Evolutionary conservation across 73 alveolate species (phyloP), one percentile per base, ranked within the genome.

Genomic region (Tetrahymena borealis): DNA sequence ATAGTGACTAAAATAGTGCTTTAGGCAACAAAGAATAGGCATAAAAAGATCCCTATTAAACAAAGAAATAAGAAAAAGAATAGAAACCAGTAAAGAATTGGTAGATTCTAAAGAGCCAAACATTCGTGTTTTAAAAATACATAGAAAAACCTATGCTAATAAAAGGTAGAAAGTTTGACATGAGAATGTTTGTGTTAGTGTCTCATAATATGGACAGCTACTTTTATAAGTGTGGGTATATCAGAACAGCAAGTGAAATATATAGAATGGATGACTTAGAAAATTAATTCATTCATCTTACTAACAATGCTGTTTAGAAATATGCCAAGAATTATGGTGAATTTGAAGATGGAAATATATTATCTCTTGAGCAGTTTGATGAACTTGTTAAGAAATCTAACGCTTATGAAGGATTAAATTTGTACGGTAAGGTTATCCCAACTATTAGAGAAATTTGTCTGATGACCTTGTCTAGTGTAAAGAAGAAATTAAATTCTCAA

Each of bases 301-400:
- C 99, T 0, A 97, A 97, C 91, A 96, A 97, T 90, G 98, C 99
- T 0, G 93, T 97, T 0, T 96, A 97, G 90, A 97, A 97, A 42
- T 41, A 92, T 78, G 91, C 97, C 32, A 92, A 94, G 31, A 79
- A 91, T 18, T 97, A 97, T 95, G 98, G 98, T 1, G 94, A 95
- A 90, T 94, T 94, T 36, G 99, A 97, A 85, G 98, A 96, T 85
- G 99, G 99, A 41, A 97, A 97, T 91, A 94, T 94, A 79, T 91
- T 97, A 38, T 97, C 99, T 8, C 95, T 96, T 42, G 95, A 96
- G 16, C 38, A 91, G 60, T 94, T 97, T 43, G 92, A 95, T 39
- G 92, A 90, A 24, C 96, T 94, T 85, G 91, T 97, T 20, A 95
- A 91, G 78, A 31, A 15, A 13, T 37, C 90, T 24, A 35, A 35